Evolutionary conservation across 495 filamentous ascomycete genomes (phyloP).

Genomic region (Penicillium manginii): DNA sequence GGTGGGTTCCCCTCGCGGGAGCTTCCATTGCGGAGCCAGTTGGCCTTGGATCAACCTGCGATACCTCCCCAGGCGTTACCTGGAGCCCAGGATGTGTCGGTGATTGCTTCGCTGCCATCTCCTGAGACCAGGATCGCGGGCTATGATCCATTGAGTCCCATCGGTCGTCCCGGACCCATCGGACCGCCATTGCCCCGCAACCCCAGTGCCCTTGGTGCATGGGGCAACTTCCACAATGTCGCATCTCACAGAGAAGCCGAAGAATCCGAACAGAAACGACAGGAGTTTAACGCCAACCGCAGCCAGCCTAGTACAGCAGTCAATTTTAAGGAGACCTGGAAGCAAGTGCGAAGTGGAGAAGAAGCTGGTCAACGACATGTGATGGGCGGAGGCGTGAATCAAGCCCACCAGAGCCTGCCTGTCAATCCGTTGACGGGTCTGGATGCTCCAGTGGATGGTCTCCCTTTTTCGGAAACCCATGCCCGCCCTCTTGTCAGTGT

Average conservation of each 20-base stretch:
- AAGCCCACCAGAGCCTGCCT: conserved; percentile 31
- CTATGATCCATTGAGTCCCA: conserved; percentile 43
- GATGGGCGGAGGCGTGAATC: conserved; percentile 7
- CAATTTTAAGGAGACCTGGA: conserved; percentile 66
- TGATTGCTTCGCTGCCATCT: conserved; percentile 38
- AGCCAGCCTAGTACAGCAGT: conserved; percentile 31
- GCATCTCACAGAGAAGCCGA: conserved; percentile 48
- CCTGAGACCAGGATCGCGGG: conserved; percentile 41
- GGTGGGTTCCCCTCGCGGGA: conserved; percentile 48
- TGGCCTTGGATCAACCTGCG: conserved; percentile 43
- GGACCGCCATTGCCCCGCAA: conserved; percentile 51
- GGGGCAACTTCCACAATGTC: conserved; percentile 53
- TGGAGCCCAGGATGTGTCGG: conserved; percentile 34
- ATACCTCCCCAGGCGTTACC: conserved; percentile 41
- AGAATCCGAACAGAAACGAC: conserved; percentile 38
- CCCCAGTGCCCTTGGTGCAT: conserved; percentile 41
- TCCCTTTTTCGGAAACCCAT: conserved; percentile 41
- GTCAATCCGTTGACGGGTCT: conserved; percentile 39
- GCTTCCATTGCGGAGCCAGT: conserved; percentile 40
- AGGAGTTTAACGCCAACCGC: conserved; percentile 40
- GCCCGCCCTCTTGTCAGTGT: conserved; percentile 42
- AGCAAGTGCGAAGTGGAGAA: conserved; percentile 55
- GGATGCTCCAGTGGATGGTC: conserved; percentile 40
- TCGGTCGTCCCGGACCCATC: conserved; percentile 53
- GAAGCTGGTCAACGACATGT: conserved; percentile 6